These are phyloP conservation scores for Chernovozyma aurita DNA, from an alignment of 1,139 yeast genomes.

Conservation along the genomic window DNA sequence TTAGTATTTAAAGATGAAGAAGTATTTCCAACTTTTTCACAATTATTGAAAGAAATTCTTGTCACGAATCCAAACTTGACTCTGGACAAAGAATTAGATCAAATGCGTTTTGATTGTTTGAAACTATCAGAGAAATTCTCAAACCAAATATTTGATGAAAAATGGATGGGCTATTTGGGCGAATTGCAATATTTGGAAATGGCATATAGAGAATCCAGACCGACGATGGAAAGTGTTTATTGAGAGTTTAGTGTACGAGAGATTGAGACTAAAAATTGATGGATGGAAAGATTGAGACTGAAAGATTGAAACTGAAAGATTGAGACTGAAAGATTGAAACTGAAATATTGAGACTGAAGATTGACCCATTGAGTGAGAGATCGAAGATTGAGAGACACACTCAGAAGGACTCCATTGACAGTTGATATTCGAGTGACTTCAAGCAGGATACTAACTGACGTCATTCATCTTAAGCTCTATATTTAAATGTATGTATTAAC, in stretches of 20 bases:
- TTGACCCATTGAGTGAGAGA: no score
- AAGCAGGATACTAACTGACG: no score
- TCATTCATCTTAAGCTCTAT: no score
- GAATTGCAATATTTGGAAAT: constrained; percentile 37
- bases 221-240: constrained; percentile 38
- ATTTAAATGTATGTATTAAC: no score
- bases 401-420: no score
- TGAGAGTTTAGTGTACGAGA: constrained; percentile 13
- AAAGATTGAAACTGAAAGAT: no score
- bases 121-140: constrained; percentile 62
- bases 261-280: no score
- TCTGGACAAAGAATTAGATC: constrained; percentile 28
- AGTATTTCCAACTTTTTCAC: constrained; percentile 37
- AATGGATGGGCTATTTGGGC: constrained; percentile 52
- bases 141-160: constrained; percentile 52
- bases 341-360: no score
- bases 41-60: constrained; percentile 35
- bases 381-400: no score
- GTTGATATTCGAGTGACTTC: no score
- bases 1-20: constrained; percentile 16
- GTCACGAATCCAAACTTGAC: constrained; percentile 35
- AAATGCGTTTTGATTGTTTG: constrained; percentile 50
- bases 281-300: no score
- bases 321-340: no score
- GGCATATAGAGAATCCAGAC: constrained; percentile 28